Base-by-base conservation (phyloP, 1,284 basidiomycete species). In the Ustilago xerochloae region DNA sequence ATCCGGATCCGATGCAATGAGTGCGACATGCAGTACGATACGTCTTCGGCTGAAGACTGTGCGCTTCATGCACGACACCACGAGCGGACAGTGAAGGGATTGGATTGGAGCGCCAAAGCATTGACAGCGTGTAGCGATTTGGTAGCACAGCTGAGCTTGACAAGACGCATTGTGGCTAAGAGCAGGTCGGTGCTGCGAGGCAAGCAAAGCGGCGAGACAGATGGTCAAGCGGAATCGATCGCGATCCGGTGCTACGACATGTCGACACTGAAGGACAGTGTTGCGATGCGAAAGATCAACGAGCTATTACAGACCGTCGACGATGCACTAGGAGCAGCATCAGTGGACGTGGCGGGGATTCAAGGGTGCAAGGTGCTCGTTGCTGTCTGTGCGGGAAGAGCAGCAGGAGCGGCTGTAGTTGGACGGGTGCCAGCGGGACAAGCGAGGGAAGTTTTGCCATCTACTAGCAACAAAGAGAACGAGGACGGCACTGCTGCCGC, bases 11-110 rank as follows among this genome's bases (percentile, higher is more conserved):
- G 61, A 0, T 81, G 80, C 57, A 39, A 15, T 8, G 70, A 73
- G 22, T 81, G 80, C 51, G 69, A 66, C 6, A 81, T 81, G 80
- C 77, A 80, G 49, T 81, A 74, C 63, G 80, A 81, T 50, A 45
- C 63, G 16, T 74, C 71, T 7, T 75, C 72, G 20, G 50, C 74
- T 2, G 67, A 79, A 45, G 80, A 81, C 56, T 63, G 54, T 15
- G 32, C 64, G 35, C 55, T 80, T 62, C 80, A 81, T 51, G 48
- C 58, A 24, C 57, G 69, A 46, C 60, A 79, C 39, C 80, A 81
- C 59, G 77, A 78, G 15, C 50, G 75, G 4, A 64, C 73, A 5
- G 61, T 66, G 13, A 63, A 60, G 15, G 80, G 80, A 4, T 26
- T 81, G 22, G 77, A 79, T 46, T 81, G 80, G 80, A 70, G 52